phyloP scores from a whole-genome alignment of 495 filamentous ascomycete species.

The Achaetomiella virescens region DNA sequence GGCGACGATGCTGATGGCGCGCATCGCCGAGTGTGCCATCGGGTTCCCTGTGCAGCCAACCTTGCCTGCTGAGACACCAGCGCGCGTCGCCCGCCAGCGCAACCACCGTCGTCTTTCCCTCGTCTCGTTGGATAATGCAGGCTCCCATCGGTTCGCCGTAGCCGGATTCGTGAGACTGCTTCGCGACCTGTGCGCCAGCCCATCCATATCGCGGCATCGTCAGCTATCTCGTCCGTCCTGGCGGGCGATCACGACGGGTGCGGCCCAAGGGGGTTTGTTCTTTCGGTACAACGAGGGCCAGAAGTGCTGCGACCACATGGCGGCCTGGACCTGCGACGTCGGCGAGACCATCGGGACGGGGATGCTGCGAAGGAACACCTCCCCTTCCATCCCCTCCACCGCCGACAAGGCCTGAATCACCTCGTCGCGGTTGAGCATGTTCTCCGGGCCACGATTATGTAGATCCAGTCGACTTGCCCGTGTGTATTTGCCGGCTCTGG shows the following conservation, averaged over 20 bases:
- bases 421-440: slow-evolving; percentile 36
- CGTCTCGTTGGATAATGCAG: slow-evolving; percentile 63
- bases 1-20: slow-evolving; percentile 83
- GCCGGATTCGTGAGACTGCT: slow-evolving; percentile 47
- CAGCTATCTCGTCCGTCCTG: slow-evolving; percentile 52
- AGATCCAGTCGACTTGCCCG: slow-evolving; percentile 43
- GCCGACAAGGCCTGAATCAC: slow-evolving; percentile 28
- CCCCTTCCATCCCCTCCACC: slow-evolving; percentile 35
- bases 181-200: slow-evolving; percentile 60
- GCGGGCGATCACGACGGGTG: slow-evolving; percentile 57
- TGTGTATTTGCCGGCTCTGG: slow-evolving; percentile 39
- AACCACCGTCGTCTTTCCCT: slow-evolving; percentile 45
- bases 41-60: slow-evolving; percentile 53
- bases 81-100: slow-evolving; percentile 75
- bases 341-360: slow-evolving; percentile 70
- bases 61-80: slow-evolving; percentile 48
- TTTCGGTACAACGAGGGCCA: slow-evolving; percentile 90
- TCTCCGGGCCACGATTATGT: slow-evolving; percentile 41
- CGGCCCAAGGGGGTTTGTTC: slow-evolving; percentile 68
- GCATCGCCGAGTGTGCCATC: slow-evolving; percentile 75
- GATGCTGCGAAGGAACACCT: slow-evolving; percentile 46
- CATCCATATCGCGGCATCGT: slow-evolving; percentile 56
- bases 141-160: slow-evolving; percentile 69
- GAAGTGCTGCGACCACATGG: slow-evolving; percentile 64
- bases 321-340: slow-evolving; percentile 66